Percentiles rank a stretch among this genome's conserved stretches.
Conservation (phyloP, 352 stramenopile species). For the Pythium insidiosum region DNA sequence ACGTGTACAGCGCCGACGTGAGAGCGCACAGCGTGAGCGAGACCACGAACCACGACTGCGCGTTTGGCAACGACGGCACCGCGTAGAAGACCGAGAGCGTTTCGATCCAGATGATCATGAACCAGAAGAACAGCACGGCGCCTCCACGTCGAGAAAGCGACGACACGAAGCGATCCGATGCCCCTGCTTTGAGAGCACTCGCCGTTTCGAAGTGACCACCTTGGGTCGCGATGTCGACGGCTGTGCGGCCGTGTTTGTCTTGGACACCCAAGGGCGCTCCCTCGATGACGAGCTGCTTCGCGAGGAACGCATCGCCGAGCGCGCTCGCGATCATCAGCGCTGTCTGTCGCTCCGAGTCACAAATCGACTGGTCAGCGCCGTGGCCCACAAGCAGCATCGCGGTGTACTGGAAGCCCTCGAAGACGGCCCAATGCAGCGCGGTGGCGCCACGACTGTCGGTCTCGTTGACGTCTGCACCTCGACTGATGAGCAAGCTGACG, state of each 20-base stretch:
- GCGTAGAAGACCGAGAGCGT: constrained; percentile 44
- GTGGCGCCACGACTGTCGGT: constrained; percentile 61
- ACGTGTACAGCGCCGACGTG: constrained; percentile 61
- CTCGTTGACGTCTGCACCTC: constrained; percentile 63
- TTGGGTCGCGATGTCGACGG: constrained; percentile 68
- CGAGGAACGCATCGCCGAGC: constrained; percentile 69
- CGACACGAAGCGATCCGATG: constrained; percentile 58
- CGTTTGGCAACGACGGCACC: constrained; percentile 30
- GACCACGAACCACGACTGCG: constrained; percentile 15
- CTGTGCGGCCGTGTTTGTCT: constrained; percentile 65
- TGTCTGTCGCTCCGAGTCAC: constrained; percentile 70
- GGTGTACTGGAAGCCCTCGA: constrained; percentile 83
- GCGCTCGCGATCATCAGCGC: constrained; percentile 76
- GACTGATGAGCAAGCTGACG: constrained; percentile 52
- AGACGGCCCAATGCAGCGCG: constrained; percentile 74
- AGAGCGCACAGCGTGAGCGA: constrained; percentile 27
- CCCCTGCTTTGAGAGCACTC: constrained; percentile 50
- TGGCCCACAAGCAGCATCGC: constrained; percentile 53
- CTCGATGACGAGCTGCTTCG: constrained; percentile 81
- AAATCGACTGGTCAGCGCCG: constrained; percentile 30
- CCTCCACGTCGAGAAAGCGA: constrained; percentile 51
- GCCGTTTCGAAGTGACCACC: constrained; percentile 61
- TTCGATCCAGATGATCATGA: constrained; percentile 40
- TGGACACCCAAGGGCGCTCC: constrained; percentile 46
- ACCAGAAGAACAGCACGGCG: constrained; percentile 67